phyloP scores from a whole-genome alignment of 345 rosid species.

The Rhodomyrtus tomentosa region DNA sequence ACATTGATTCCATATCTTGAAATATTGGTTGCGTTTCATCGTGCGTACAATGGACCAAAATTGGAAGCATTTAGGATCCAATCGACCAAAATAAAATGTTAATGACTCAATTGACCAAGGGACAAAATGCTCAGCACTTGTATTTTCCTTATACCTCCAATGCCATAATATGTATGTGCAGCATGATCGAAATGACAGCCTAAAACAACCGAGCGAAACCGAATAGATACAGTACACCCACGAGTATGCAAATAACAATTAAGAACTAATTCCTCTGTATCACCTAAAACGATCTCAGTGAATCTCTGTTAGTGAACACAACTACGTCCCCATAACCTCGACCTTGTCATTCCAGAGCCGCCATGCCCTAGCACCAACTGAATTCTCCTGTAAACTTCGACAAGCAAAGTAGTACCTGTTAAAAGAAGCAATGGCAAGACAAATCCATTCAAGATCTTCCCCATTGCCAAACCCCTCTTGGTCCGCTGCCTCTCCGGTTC shows the following conservation, averaged over 20 bases:
- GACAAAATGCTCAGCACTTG: background rate
- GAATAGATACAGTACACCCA: background rate
- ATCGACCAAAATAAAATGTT: background rate
- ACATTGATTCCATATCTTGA: background rate
- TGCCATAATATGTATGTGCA: background rate
- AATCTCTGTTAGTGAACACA: background rate
- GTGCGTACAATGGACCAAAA: background rate
- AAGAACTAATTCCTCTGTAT: background rate
- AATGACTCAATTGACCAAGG: background rate
- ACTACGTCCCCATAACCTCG: background rate
- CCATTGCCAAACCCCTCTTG: slow-evolving; percentile 9
- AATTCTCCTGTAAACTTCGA: background rate
- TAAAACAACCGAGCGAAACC: background rate
- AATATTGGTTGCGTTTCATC: background rate
- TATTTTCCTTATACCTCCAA: background rate
- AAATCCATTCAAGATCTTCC: slow-evolving; percentile 28
- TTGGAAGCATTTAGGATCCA: background rate
- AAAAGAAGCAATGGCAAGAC: slow-evolving; percentile 38
- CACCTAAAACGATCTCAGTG: background rate
- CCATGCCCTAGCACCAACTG: background rate
- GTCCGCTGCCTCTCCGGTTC: background rate
- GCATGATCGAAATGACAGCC: background rate
- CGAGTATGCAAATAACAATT: background rate
- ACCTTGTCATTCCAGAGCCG: background rate
- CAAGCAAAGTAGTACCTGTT: slow-evolving; percentile 16